phyloP scores from a whole-genome alignment of 116 monocot genomes.

The Papilionanthe hybrid region DNA sequence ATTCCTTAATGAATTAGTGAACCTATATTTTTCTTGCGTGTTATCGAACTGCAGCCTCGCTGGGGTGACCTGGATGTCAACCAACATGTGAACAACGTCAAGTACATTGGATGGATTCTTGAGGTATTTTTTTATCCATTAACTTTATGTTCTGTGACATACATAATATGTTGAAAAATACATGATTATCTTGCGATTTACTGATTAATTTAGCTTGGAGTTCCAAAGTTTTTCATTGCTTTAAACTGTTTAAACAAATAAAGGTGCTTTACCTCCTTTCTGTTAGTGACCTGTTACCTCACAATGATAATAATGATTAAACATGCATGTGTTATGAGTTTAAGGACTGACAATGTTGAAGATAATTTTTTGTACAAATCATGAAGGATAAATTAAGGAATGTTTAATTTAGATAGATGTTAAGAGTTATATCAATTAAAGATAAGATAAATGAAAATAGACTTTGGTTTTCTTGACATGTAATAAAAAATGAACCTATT shows the following conservation, averaged over 20 bases:
- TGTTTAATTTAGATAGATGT: not conserved
- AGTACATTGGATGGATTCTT: constrained; percentile 98
- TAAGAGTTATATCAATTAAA: not conserved
- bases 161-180: not conserved
- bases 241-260: not conserved
- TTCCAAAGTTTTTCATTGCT: not conserved
- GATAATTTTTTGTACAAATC: not conserved
- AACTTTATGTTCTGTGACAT: not conserved
- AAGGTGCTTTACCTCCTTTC: not conserved
- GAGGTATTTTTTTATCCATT: constrained; percentile 49
- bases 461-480: too few species aligned
- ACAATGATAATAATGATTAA: not conserved
- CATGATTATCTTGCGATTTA: not conserved
- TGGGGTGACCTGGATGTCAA: constrained; percentile 93
- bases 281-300: not conserved
- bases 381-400: not conserved
- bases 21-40: not conserved
- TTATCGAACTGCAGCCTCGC: constrained; percentile 46
- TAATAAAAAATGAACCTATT: too few species aligned
- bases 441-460: not conserved
- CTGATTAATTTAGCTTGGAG: not conserved
- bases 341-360: not conserved
- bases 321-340: not conserved
- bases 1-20: not conserved
- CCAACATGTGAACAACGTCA: constrained; percentile 97